Evolutionary conservation across 306 rosid genomes (phyloP), one percentile per base, ranked within the genome.

Genomic region (Prunus fruticosa): DNA sequence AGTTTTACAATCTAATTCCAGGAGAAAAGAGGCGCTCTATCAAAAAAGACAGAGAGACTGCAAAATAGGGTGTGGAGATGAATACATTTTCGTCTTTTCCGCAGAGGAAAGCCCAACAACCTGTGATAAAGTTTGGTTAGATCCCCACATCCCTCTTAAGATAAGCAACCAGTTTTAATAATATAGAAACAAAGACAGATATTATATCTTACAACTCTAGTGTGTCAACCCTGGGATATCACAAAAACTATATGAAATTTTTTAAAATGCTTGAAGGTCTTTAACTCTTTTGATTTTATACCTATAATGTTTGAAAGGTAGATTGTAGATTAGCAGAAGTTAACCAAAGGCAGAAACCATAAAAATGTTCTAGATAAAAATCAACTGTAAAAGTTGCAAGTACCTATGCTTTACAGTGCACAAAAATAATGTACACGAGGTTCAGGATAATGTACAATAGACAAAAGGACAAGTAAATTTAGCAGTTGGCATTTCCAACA

Each of bases 81-180:
- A 85, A 69, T 91, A 93, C 98, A 73, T 74, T 84, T 86, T 77
- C 92, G 87, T 79, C 98, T 89, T 78, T 67, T 78, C 72, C 93
- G 93, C 69, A 93, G 90, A 69, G 98, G 91, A 54, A 81, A 78
- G 61, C 84, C 80, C 87, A 93, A 78, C 75, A 93, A 84, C 89
- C 98, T 93, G 96, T 81, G 85, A 80, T 69, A 64, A 85, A 78
- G 74, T 58, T 82, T 41, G 41, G 78, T 66, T 22, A 72, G 84
- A 64, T 89, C 65, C 62, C 69, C 66, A 63, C 43, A 76, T 50
- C 65, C 63, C 69, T 60, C 57, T 7, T 64, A 70, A 62, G 25
- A 81, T 68, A 75, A 80, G 62, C 78, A 76, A 80, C 63, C 66
- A 41, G 25, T 56, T 63, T 28, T 54, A 34, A 23, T 45, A 34